These are phyloP conservation scores for Ophiobolus disseminans DNA, from an alignment of 2,329 filamentous ascomycete species.

Conservation along the genomic window DNA sequence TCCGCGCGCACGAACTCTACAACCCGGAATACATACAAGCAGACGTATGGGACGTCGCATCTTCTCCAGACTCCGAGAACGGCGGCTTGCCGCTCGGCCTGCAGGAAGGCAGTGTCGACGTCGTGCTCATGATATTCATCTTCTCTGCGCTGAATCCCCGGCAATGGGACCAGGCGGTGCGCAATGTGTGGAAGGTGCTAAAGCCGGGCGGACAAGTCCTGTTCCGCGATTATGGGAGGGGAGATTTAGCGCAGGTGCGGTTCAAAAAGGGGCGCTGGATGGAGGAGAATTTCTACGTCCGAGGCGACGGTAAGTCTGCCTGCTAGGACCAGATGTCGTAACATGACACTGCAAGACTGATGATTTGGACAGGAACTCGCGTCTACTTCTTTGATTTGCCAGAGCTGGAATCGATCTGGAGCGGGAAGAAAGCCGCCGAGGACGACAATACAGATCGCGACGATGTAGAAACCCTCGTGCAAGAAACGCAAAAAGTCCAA, in stretches of 20 bases:
- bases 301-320: constrained; percentile 93
- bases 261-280: constrained; percentile 96
- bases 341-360: too few relatives aligned
- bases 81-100: constrained; percentile 75
- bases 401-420: constrained; percentile 83
- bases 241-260: constrained; percentile 92
- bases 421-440: constrained; percentile 39
- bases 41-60: constrained; percentile 91
- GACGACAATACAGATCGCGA: not conserved
- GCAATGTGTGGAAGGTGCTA: constrained; percentile 80
- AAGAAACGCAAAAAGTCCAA: too few relatives aligned
- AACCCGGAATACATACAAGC: constrained; percentile 75
- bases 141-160: constrained; percentile 87
- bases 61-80: constrained; percentile 54
- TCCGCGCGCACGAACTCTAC: constrained; percentile 81
- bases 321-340: too few relatives aligned
- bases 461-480: too few relatives aligned
- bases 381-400: constrained; percentile 97
- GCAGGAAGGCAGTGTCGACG: constrained; percentile 79
- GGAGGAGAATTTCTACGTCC: constrained; percentile 96
- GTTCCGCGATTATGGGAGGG: constrained; percentile 95
- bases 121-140: constrained; percentile 95
- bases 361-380: too few relatives aligned
- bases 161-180: constrained; percentile 84
- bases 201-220: constrained; percentile 93